Evolutionary conservation across 805 yeast species (phyloP), one percentile per base, ranked within the genome.

Genomic region (Citeromyces matritensis): DNA sequence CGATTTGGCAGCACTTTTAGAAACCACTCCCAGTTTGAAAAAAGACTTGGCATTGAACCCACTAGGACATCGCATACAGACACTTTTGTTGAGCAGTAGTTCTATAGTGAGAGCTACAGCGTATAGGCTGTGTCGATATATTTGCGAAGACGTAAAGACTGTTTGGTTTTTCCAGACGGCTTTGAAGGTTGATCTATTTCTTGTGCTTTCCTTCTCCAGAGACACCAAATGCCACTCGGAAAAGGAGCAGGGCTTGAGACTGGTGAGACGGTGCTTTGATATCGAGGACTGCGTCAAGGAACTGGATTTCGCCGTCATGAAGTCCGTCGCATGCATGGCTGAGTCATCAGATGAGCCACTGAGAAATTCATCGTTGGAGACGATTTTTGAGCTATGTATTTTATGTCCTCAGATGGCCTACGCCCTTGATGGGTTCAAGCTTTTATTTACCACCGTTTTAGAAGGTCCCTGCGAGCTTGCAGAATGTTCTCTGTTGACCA

Each of bases 31-130:
- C 0, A 57, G 60, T 17, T 55, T 84, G 23, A 71, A 72, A 42
- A 57, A 65, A 23, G 94, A 83, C 31, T 55, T 86, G 21, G 73
- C 65, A 3, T 46, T 78, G 11, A 59, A 69, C 13, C 67, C 73
- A 1, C 65, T 77, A 32, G 57, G 79, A 15, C 60, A 59, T 31
- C 54, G 72, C 23, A 60, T 86, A 8, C 80, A 73, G 42, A 62
- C 64, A 13, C 57, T 84, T 46, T 49, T 86, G 13, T 29, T 44
- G 29, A 73, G 69, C 41, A 59, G 58, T 5, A 63, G 68, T 30
- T 61, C 73, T 19, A 74, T 71, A 35, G 77, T 82, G 1, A 62
- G 76, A 6, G 79, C 86, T 0, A 65, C 84, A 2, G 94, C 86
- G 0, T 84, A 73, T 48, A 59, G 94, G 31, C 62, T 84, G 1